A percentile compares a stretch with the other conserved stretches of the same genome.
Conservation (phyloP, 2,329 filamentous ascomycete genomes). For the Fusarium annulatum region DNA sequence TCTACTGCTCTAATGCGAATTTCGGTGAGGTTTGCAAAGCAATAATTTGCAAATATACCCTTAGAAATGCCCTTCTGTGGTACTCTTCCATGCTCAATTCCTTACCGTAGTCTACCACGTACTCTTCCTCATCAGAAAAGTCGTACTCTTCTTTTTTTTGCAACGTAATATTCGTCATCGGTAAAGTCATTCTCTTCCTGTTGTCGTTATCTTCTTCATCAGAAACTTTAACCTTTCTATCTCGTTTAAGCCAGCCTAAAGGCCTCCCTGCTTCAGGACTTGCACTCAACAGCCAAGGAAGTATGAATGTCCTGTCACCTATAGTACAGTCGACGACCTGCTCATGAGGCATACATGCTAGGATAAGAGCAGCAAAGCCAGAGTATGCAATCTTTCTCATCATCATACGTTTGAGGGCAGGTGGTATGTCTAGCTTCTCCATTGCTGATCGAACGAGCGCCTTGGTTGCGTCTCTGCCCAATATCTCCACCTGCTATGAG, state of each 20-base stretch:
- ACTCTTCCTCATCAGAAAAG: background rate
- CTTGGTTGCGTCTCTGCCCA: rapidly evolving
- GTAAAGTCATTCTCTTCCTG: too few species aligned
- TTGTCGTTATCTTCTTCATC: too few species aligned
- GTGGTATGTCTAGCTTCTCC: background rate
- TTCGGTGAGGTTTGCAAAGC: constrained; percentile 2
- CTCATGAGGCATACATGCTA: constrained; percentile 1
- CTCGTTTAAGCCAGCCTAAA: background rate
- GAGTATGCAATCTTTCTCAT: rapidly evolving
- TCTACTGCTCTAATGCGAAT: background rate
- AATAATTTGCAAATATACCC: background rate
- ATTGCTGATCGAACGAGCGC: background rate
- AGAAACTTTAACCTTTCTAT: too few species aligned
- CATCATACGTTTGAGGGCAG: background rate
- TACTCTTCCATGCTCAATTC: background rate
- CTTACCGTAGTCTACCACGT: rapidly evolving
- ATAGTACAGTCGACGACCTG: constrained; percentile 2
- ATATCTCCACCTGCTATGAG: too few species aligned
- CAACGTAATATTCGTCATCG: background rate
- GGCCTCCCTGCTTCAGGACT: background rate
- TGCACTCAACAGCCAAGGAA: background rate
- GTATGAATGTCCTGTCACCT: rapidly evolving
- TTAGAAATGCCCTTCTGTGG: background rate
- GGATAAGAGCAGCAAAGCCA: background rate
- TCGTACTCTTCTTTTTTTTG: background rate